Evolutionary conservation across 192 early-diverging fungal genomes (phyloP).

Genomic region (Backusella mclennaniae): DNA sequence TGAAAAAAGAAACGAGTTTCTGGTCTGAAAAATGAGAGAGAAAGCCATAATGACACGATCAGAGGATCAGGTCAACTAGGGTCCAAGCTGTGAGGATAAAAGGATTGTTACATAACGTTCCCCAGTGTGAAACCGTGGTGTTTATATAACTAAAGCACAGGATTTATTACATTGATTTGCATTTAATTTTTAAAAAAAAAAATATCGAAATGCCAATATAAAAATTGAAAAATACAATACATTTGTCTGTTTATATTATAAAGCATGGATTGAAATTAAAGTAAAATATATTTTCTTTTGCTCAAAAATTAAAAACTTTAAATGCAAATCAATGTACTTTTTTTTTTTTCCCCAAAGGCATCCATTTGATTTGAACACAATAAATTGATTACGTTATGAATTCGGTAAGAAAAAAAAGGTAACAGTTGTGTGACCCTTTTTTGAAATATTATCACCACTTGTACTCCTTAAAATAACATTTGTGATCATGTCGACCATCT

Average conservation of each 20-base stretch:
- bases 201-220: too few species aligned
- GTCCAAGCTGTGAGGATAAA: not conserved
- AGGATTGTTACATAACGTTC: conserved; percentile 5
- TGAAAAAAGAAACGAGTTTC: not conserved
- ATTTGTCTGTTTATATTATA: too few species aligned
- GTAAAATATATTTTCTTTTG: too few species aligned
- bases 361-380: not conserved
- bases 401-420: not conserved
- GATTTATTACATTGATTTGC: not conserved
- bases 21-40: not conserved
- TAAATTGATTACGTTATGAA: conserved; percentile 11
- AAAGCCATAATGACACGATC: not conserved
- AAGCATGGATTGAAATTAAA: too few species aligned
- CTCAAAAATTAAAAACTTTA: too few species aligned
- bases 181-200: too few species aligned
- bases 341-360: not conserved
- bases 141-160: not conserved
- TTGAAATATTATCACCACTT: too few species aligned
- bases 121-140: not conserved
- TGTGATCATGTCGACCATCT: not conserved
- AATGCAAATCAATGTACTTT: too few species aligned
- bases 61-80: conserved; percentile 9
- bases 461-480: too few species aligned
- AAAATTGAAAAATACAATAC: too few species aligned
- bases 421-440: not conserved